These are phyloP conservation scores for Aspergillus aculeatinus DNA, from an alignment of 2,329 filamentous ascomycete species.

Conservation along the genomic window DNA sequence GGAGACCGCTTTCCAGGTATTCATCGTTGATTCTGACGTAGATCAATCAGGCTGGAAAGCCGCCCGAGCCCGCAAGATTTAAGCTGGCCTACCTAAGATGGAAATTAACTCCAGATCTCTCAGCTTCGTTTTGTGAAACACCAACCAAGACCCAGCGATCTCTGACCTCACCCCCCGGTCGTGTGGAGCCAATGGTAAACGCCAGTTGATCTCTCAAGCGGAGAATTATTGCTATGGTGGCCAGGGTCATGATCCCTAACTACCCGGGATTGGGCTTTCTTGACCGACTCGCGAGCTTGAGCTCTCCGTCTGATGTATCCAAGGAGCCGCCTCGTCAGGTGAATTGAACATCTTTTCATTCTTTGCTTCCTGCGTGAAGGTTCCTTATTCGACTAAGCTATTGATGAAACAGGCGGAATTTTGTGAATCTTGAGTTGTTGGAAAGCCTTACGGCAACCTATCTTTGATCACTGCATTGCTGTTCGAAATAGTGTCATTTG, in stretches of 20 bases:
- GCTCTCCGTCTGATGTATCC: conserved; percentile 6
- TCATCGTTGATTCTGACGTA: neutral
- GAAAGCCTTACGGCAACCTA: neutral
- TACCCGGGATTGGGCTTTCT: conserved; percentile 10
- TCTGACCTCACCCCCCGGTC: neutral
- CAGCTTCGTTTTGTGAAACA: conserved; percentile 9
- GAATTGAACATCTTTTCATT: neutral
- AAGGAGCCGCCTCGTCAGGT: conserved; percentile 6
- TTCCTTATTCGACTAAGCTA: neutral
- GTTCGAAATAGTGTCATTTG: neutral
- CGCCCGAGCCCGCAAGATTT: neutral
- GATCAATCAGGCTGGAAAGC: conserved; percentile 4
- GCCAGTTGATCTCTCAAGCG: conserved; percentile 5
- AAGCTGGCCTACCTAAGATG: neutral
- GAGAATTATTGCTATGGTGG: conserved; percentile 6
- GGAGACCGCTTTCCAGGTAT: neutral
- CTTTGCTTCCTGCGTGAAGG: neutral
- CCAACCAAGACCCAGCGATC: conserved; percentile 5
- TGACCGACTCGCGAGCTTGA: conserved; percentile 7
- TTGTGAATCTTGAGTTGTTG: neutral
- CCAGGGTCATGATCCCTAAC: conserved; percentile 3
- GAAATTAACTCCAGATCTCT: conserved; percentile 11
- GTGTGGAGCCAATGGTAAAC: neutral
- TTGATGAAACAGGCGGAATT: neutral
- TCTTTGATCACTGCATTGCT: neutral